Conservation (phyloP, 2,329 filamentous ascomycete genomes). For the Stromatinia cepivora region DNA sequence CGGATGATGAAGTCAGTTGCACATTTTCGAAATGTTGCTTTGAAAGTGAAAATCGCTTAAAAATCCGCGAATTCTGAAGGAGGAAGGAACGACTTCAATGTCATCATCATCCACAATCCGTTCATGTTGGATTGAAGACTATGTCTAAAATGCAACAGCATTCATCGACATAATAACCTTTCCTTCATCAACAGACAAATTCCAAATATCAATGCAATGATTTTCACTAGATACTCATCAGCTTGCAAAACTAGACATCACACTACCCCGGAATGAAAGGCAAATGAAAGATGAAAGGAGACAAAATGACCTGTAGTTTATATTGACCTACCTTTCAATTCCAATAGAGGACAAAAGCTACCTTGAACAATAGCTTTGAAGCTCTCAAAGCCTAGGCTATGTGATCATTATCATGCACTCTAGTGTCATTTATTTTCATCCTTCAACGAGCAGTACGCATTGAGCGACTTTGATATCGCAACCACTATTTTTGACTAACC, state of each 20-base stretch:
- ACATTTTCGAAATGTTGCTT: rapidly evolving
- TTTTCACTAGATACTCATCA: too few species aligned
- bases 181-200: background rate
- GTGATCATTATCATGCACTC: background rate
- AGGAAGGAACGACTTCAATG: background rate
- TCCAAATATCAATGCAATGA: too few species aligned
- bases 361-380: too few species aligned
- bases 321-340: background rate
- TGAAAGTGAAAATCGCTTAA: background rate
- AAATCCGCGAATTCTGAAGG: background rate
- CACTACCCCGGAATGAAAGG: background rate
- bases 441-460: background rate
- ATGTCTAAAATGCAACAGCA: background rate
- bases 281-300: background rate
- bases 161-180: too few species aligned
- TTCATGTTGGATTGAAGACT: background rate
- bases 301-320: background rate
- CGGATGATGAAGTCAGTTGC: background rate
- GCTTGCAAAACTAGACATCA: too few species aligned
- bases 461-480: background rate
- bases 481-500: too few species aligned
- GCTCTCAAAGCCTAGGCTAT: background rate
- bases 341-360: background rate
- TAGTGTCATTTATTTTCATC: background rate
- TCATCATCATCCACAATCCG: background rate